Percentiles rank a stretch among this genome's conserved stretches.
phyloP scores from a whole-genome alignment of 345 rosid genomes.

The Salix udensis region DNA sequence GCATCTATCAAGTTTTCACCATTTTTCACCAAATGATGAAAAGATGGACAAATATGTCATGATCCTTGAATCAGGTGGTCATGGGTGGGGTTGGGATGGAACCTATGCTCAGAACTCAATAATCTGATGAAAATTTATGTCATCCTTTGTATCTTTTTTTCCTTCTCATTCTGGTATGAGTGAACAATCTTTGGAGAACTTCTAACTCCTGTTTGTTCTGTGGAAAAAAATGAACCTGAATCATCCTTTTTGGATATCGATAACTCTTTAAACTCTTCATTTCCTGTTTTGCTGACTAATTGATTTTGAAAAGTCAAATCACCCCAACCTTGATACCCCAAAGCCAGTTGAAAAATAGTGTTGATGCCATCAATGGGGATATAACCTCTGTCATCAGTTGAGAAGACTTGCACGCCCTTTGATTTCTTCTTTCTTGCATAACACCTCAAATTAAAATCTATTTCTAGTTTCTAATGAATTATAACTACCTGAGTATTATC shows the following conservation, averaged over 20 bases:
- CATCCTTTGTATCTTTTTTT: not conserved
- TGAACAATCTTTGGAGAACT: not conserved
- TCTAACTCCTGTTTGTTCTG: not conserved
- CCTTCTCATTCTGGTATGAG: not conserved
- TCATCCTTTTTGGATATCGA: not conserved
- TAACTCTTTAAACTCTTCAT: not conserved
- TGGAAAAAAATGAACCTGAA: not conserved
- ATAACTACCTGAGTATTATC: not conserved
- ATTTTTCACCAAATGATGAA: not conserved
- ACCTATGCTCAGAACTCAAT: not conserved
- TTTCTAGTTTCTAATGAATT: not conserved
- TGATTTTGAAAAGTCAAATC: not conserved
- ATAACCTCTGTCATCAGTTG: not conserved
- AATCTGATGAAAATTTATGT: not conserved
- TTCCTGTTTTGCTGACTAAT: not conserved
- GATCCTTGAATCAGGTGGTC: not conserved
- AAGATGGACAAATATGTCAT: not conserved
- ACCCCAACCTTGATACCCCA: not conserved
- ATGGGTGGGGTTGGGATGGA: not conserved
- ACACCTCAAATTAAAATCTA: not conserved
- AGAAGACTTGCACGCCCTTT: not conserved
- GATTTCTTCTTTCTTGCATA: not conserved
- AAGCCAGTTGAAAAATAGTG: not conserved
- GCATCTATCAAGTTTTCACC: not conserved
- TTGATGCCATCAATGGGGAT: not conserved